Evolutionary conservation across 148 eudicot species (phyloP).

Genomic region (Camellia japonica): DNA sequence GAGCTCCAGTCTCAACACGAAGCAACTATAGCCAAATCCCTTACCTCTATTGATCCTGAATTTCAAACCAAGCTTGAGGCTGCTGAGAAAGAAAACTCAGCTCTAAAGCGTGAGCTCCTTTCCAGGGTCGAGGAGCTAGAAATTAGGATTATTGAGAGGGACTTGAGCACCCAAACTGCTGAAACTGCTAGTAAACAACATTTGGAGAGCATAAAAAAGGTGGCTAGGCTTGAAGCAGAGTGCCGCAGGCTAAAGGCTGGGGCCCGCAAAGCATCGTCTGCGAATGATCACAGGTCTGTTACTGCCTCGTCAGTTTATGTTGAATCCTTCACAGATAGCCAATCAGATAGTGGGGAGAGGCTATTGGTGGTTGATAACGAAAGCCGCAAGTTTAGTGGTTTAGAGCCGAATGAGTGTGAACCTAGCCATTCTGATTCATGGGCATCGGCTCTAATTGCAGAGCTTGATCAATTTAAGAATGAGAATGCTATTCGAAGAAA

Average conservation of each 20-base stretch:
- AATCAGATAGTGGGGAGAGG: slow-evolving; percentile 47
- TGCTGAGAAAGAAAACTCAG: slow-evolving; percentile 50
- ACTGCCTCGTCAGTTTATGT: slow-evolving; percentile 18
- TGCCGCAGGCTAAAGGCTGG: slow-evolving; percentile 55
- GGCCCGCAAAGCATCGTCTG: slow-evolving; percentile 40
- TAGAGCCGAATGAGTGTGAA: slow-evolving; percentile 19
- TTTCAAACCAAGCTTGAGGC: slow-evolving; percentile 34
- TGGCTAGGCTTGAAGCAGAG: slow-evolving; percentile 74
- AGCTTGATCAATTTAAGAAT: slow-evolving; percentile 4
- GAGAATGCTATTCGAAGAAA: slow-evolving; percentile 18
- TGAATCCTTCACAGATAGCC: slow-evolving; percentile 43
- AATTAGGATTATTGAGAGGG: slow-evolving; percentile 64
- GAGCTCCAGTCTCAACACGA: slow-evolving; percentile 53
- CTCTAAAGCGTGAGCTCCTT: slow-evolving; percentile 45
- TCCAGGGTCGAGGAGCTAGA: slow-evolving; percentile 45
- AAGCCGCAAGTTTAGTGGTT: background rate
- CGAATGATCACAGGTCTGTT: slow-evolving; percentile 36
- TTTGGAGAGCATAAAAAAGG: slow-evolving; percentile 67
- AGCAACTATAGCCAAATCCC: slow-evolving; percentile 35
- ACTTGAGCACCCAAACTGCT: slow-evolving; percentile 74
- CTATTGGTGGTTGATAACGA: slow-evolving; percentile 25
- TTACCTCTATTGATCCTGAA: slow-evolving; percentile 27
- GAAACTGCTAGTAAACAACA: slow-evolving; percentile 81
- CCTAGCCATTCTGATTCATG: slow-evolving; percentile 19
- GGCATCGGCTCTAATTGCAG: slow-evolving; percentile 13